Conservation (phyloP, 768 basidiomycete species). For the Mycena maculata region DNA sequence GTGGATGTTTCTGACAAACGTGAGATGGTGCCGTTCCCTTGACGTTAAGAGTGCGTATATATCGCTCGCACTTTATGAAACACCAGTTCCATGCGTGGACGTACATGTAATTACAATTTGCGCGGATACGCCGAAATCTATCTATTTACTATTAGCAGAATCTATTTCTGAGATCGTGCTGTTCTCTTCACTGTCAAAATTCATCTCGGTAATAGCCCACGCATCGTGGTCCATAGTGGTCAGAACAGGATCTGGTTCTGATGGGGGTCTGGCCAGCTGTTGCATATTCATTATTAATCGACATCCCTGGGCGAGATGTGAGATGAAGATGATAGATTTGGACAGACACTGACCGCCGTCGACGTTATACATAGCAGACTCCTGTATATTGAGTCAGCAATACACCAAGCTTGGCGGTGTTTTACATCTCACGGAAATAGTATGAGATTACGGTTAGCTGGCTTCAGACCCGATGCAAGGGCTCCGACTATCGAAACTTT, state of each 20-base stretch:
- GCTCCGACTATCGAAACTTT: conserved; percentile 7
- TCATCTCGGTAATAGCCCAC: no score
- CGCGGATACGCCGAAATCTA: no score
- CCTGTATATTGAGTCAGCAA: neutral
- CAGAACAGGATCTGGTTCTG: neutral
- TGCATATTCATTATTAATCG: conserved; percentile 20
- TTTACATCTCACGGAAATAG: conserved; percentile 3
- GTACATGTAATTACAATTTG: no score
- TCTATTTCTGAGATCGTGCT: no score
- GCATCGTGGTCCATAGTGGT: no score
- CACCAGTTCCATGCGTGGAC: no score
- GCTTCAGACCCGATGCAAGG: neutral
- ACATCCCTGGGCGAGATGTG: conserved; percentile 4
- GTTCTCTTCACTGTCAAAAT: no score
- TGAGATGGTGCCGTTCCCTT: neutral
- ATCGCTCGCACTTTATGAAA: no score
- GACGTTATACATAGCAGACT: conserved; percentile 6
- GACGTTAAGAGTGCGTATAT: neutral
- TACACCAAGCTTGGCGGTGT: neutral
- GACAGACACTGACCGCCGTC: conserved; percentile 1
- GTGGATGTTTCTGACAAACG: conserved; percentile 2
- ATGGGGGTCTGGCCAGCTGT: neutral
- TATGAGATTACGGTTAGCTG: neutral
- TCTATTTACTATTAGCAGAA: no score
- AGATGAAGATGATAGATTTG: neutral